A percentile compares a stretch with the other conserved stretches of the same genome.
Evolutionary conservation across 495 filamentous ascomycete species (phyloP).

Genomic region (Oidiodendron maius): DNA sequence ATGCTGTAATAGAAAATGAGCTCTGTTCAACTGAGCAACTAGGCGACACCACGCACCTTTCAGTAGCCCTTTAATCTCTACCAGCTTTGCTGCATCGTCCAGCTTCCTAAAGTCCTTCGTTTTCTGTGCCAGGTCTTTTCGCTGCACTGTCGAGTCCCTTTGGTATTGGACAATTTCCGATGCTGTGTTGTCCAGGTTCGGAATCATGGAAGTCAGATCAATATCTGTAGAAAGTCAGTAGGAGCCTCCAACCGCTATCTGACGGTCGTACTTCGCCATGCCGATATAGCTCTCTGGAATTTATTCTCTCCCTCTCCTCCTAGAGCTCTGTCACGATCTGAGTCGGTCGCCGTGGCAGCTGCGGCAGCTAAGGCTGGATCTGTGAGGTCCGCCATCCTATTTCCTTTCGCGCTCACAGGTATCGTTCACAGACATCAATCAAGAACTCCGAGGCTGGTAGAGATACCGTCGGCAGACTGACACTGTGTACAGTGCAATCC

Average conservation of each 20-base stretch:
- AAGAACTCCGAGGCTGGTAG: slow-evolving; percentile 1
- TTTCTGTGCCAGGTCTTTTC: slow-evolving; percentile 96
- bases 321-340: slow-evolving; percentile 4
- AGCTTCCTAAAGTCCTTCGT: slow-evolving; percentile 97
- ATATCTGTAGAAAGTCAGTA: slow-evolving; percentile 58
- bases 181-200: slow-evolving; percentile 82
- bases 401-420: neutral
- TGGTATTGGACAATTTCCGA: slow-evolving; percentile 91
- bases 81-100: slow-evolving; percentile 82
- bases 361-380: slow-evolving; percentile 14
- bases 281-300: slow-evolving; percentile 90
- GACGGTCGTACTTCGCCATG: slow-evolving; percentile 77
- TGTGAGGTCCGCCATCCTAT: slow-evolving; percentile 19
- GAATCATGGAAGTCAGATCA: slow-evolving; percentile 78
- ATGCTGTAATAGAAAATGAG: slow-evolving; percentile 51
- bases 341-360: neutral
- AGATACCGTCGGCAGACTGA: slow-evolving; percentile 2
- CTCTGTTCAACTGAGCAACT: neutral
- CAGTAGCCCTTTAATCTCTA: slow-evolving; percentile 80
- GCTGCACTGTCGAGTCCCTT: slow-evolving; percentile 83
- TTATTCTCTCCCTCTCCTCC: slow-evolving; percentile 64
- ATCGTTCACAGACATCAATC: slow-evolving; percentile 8
- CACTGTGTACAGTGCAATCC: too few species aligned
- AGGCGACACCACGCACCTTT: slow-evolving; percentile 52
- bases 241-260: neutral